Evolutionary conservation across 163 green algal genomes (phyloP).

Genomic region (Scenedesmus sp.): DNA sequence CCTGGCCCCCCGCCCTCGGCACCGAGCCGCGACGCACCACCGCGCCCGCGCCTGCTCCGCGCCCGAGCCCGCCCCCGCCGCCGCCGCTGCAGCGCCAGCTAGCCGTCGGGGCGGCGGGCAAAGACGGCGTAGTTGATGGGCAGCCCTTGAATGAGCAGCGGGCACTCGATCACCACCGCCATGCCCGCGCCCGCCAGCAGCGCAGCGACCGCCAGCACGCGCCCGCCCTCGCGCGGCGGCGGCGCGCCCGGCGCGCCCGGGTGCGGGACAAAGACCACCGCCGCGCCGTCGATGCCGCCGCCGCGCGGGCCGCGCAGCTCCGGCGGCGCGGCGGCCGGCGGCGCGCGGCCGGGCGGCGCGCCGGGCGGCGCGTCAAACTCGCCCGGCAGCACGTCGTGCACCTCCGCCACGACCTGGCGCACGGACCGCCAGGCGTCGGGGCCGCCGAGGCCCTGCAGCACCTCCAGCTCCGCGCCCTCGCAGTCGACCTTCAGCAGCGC

Average conservation of each 20-base stretch:
- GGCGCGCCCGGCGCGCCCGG: too few species aligned
- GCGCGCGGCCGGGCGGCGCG: not conserved
- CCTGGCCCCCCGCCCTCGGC: too few species aligned
- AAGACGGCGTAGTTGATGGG: slow-evolving; percentile 1
- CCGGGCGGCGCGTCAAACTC: not conserved
- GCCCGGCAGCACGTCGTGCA: not conserved
- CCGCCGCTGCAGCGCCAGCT: too few species aligned
- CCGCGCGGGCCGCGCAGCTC: not conserved
- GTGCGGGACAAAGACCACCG: too few species aligned
- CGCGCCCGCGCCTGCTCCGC: too few species aligned
- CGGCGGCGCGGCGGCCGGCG: not conserved
- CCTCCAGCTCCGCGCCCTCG: not conserved
- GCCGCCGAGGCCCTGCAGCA: slow-evolving; percentile 3
- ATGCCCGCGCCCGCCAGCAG: not conserved
- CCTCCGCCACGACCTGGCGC: slow-evolving; percentile 10
- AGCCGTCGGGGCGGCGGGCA: too few species aligned
- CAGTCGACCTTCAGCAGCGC: not conserved
- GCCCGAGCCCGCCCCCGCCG: too few species aligned
- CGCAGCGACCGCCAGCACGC: not conserved
- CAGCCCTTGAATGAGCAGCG: not conserved
- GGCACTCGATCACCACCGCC: not conserved
- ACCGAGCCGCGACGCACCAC: too few species aligned
- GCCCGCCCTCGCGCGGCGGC: not conserved
- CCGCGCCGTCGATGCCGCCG: not conserved
- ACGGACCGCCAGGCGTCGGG: not conserved